Evolutionary conservation across 306 rosid species (phyloP).

Genomic region (Quercus rubra): DNA sequence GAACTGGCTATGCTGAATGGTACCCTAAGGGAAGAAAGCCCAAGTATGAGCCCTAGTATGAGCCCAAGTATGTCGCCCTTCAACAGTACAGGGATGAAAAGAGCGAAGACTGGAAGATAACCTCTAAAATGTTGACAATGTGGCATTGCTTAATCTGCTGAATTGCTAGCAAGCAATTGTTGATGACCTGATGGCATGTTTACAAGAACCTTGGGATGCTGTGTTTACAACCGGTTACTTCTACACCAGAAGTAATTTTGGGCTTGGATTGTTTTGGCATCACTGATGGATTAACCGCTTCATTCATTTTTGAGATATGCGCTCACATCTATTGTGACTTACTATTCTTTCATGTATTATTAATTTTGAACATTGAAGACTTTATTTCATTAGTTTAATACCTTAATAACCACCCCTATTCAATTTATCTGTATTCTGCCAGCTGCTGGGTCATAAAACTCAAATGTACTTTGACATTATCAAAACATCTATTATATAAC

Average conservation of each 20-base stretch:
- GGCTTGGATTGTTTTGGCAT: conserved; percentile 19
- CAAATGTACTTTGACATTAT: conserved; percentile 21
- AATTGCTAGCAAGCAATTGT: conserved; percentile 30
- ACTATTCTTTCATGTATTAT: conserved; percentile 56
- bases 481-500: conserved; percentile 22
- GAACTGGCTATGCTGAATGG: conserved; percentile 88
- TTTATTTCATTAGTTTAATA: conserved; percentile 29
- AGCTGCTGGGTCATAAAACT: neutral
- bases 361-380: conserved; percentile 30
- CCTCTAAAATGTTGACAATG: conserved; percentile 16
- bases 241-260: conserved; percentile 14
- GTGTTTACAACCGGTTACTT: conserved; percentile 31
- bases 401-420: conserved; percentile 33
- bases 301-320: conserved; percentile 1
- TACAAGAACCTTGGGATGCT: conserved; percentile 23
- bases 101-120: conserved; percentile 89
- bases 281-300: conserved; percentile 18
- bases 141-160: conserved; percentile 13
- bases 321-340: conserved; percentile 11
- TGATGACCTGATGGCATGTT: conserved; percentile 24
- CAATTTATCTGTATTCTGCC: conserved; percentile 9
- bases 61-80: conserved; percentile 93
- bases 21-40: conserved; percentile 91
- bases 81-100: conserved; percentile 79
- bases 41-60: conserved; percentile 85